Evolutionary conservation across 2,329 filamentous ascomycete genomes (phyloP).

Genomic region (Alternaria dauci): DNA sequence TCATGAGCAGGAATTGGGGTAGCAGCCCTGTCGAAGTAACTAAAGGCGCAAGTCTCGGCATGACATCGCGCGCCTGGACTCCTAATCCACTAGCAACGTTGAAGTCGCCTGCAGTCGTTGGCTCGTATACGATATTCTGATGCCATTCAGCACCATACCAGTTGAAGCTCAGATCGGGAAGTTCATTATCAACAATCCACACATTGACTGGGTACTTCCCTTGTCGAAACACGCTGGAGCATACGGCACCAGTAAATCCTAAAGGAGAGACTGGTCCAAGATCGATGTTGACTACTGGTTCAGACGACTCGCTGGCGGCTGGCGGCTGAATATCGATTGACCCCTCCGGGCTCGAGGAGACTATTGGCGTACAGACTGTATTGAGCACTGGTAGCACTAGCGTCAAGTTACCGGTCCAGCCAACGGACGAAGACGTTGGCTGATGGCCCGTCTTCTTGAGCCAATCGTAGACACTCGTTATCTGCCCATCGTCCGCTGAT

Average conservation of each 20-base stretch:
- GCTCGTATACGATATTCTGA: not conserved
- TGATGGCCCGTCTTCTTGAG: not conserved
- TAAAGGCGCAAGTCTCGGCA: not conserved
- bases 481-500: conserved; percentile 1
- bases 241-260: conserved; percentile 1
- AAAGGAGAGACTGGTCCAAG: not conserved
- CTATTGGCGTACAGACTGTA: not conserved
- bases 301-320: not conserved
- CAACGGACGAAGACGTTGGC: conserved; percentile 1
- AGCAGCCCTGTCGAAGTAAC: not conserved
- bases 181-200: conserved; percentile 7
- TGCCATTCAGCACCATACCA: not conserved
- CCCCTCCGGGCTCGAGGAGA: not conserved
- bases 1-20: conserved; percentile 5
- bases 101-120: not conserved
- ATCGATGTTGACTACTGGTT: not conserved
- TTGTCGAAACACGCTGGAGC: conserved; percentile 7
- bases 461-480: conserved; percentile 6
- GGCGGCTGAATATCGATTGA: not conserved
- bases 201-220: conserved; percentile 6
- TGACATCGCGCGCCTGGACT: not conserved
- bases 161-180: not conserved
- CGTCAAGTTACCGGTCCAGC: conserved; percentile 9
- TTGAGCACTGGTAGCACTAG: conserved; percentile 4
- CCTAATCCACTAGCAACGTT: not conserved